A percentile compares a stretch with the other conserved stretches of the same genome.
Evolutionary conservation across 2,329 filamentous ascomycete genomes (phyloP).

Genomic region (Aspergillus oerlinghausenensis): DNA sequence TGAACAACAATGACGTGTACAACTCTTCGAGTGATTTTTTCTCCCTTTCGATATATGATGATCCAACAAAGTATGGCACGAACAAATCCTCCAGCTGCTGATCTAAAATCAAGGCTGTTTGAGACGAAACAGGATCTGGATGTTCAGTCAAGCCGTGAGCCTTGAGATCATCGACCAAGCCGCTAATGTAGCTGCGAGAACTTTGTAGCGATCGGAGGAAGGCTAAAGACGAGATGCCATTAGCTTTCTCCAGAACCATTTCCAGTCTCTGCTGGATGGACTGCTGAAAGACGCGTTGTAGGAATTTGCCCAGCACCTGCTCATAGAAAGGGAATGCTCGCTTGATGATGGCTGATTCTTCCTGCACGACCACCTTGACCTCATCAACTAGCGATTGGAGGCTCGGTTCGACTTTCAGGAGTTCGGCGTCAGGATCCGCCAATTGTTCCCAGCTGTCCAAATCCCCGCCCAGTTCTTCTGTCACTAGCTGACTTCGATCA

Average conservation of each 20-base stretch:
- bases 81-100: constrained; percentile 63
- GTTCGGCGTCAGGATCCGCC: constrained; percentile 89
- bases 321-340: constrained; percentile 95
- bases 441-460: constrained; percentile 80
- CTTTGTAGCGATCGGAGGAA: constrained; percentile 89
- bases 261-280: constrained; percentile 95
- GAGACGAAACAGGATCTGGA: constrained; percentile 82
- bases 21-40: constrained; percentile 69
- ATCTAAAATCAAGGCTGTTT: constrained; percentile 69
- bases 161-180: constrained; percentile 88
- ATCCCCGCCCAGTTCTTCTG: constrained; percentile 66
- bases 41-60: constrained; percentile 62
- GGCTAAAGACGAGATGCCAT: constrained; percentile 83
- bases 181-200: constrained; percentile 80
- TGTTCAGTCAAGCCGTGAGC: constrained; percentile 91
- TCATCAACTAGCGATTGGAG: constrained; percentile 90
- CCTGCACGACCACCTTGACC: constrained; percentile 90
- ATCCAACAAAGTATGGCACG: constrained; percentile 61
- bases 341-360: constrained; percentile 95
- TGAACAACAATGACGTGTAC: constrained; percentile 89
- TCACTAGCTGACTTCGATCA: constrained; percentile 84
- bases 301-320: constrained; percentile 84
- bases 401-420: constrained; percentile 85
- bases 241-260: constrained; percentile 92
- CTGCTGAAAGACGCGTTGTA: constrained; percentile 95